phyloP scores from a whole-genome alignment of 352 stramenopile species.

The Halophytophthora polymorphica region DNA sequence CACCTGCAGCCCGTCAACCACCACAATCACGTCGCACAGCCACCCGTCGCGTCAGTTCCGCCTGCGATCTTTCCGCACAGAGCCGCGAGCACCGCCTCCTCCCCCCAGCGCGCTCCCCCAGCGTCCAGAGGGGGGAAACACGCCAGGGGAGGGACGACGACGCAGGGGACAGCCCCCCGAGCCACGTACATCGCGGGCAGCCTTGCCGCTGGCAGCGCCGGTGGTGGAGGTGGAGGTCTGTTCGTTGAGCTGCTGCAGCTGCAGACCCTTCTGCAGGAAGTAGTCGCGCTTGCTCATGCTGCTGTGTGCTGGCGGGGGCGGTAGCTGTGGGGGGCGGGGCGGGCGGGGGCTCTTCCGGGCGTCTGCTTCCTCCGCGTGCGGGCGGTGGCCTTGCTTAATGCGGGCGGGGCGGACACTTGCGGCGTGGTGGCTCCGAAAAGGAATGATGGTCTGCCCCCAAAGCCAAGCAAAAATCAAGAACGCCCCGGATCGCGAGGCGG shows the following conservation, averaged over 20 bases:
- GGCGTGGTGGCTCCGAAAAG: constrained; percentile 18
- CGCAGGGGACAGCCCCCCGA: not conserved
- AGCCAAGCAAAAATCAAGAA: constrained; percentile 31
- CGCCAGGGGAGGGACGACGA: not conserved
- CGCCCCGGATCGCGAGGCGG: constrained; percentile 10
- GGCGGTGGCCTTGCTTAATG: constrained; percentile 12
- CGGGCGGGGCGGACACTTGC: constrained; percentile 5
- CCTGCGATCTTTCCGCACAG: not conserved
- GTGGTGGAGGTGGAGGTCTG: constrained; percentile 27
- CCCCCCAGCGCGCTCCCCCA: too few species aligned
- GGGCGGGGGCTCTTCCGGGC: constrained; percentile 7
- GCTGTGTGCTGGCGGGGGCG: constrained; percentile 32
- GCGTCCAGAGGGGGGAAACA: not conserved
- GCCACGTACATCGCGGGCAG: constrained; percentile 54
- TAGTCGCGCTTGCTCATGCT: constrained; percentile 86
- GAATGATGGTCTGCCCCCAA: constrained; percentile 30
- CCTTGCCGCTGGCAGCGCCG: constrained; percentile 27
- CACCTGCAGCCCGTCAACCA: constrained; percentile 37
- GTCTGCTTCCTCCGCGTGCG: constrained; percentile 1
- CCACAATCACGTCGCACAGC: not conserved
- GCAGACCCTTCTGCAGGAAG: constrained; percentile 74
- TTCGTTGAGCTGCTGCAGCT: constrained; percentile 79
- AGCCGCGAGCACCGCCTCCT: too few species aligned
- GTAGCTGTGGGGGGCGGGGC: constrained; percentile 7
- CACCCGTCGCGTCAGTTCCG: not conserved